Evolutionary conservation across 331 rosid species (phyloP).

Genomic region (Malus hybrid): DNA sequence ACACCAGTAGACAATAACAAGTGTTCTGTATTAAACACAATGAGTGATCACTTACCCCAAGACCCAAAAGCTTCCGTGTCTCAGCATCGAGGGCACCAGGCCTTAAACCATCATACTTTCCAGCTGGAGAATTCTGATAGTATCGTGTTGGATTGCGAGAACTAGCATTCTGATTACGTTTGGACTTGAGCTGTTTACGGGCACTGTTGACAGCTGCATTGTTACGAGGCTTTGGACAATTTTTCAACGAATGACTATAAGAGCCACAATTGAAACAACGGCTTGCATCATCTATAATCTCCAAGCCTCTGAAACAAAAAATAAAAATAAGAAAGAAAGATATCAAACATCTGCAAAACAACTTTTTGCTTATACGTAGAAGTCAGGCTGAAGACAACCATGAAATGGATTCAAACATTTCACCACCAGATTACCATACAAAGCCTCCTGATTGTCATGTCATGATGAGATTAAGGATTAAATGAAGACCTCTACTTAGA

Average conservation of each 20-base stretch:
- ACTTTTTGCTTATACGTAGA: neutral
- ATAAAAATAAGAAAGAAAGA: slow-evolving; percentile 1
- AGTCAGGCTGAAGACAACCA: neutral
- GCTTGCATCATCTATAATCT: slow-evolving; percentile 64
- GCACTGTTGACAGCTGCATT: slow-evolving; percentile 67
- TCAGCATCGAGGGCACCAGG: slow-evolving; percentile 80
- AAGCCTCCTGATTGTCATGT: neutral
- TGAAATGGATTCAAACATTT: neutral
- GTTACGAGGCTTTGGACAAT: slow-evolving; percentile 74
- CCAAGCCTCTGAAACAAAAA: slow-evolving; percentile 47
- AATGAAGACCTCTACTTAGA: neutral
- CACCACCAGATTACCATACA: neutral
- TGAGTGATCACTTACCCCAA: slow-evolving; percentile 46
- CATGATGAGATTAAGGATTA: neutral
- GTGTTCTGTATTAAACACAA: neutral
- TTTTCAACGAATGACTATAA: slow-evolving; percentile 71
- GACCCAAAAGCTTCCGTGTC: slow-evolving; percentile 73
- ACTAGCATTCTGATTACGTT: slow-evolving; percentile 48
- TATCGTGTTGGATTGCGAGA: slow-evolving; percentile 80
- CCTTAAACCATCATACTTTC: slow-evolving; percentile 81
- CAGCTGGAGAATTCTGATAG: slow-evolving; percentile 75
- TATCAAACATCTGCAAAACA: slow-evolving; percentile 6
- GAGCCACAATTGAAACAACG: slow-evolving; percentile 98
- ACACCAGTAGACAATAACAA: neutral
- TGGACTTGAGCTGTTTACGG: slow-evolving; percentile 62